phyloP scores from a whole-genome alignment of 495 filamentous ascomycete genomes.

The Aspergillus avenaceus region DNA sequence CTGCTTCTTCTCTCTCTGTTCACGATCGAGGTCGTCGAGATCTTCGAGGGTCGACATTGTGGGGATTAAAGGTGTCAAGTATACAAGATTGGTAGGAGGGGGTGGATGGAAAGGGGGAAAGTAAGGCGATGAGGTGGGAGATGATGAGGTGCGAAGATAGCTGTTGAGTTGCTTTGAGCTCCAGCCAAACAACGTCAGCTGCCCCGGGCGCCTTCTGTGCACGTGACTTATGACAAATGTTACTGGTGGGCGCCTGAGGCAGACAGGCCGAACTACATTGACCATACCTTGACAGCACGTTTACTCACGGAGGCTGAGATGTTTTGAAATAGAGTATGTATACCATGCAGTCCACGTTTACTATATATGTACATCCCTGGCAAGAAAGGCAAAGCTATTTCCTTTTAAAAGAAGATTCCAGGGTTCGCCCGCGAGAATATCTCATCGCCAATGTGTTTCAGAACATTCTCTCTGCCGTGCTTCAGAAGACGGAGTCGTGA shows the following conservation, averaged over 20 bases:
- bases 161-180: slow-evolving; percentile 32
- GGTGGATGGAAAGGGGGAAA: slow-evolving; percentile 2
- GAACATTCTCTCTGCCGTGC: slow-evolving; percentile 51
- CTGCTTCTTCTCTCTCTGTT: slow-evolving; percentile 70
- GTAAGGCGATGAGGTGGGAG: slow-evolving; percentile 12
- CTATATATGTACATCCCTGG: too few species aligned
- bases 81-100: slow-evolving; percentile 5
- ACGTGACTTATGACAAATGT: slow-evolving; percentile 35
- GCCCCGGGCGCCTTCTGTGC: slow-evolving; percentile 24
- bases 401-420: slow-evolving; percentile 2
- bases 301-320: too few species aligned
- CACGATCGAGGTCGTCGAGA: slow-evolving; percentile 73
- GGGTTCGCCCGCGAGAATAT: not conserved
- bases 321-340: too few species aligned
- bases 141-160: slow-evolving; percentile 5
- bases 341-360: too few species aligned
- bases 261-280: too few species aligned
- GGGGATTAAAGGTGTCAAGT: slow-evolving; percentile 3
- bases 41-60: slow-evolving; percentile 85
- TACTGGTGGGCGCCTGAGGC: not conserved
- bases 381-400: too few species aligned
- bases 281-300: too few species aligned
- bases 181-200: slow-evolving; percentile 42
- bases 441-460: slow-evolving; percentile 34
- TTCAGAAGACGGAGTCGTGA: slow-evolving; percentile 72